Percentiles rank a stretch among this genome's conserved stretches.
phyloP scores from a whole-genome alignment of 202 grass and related monocot genomes.

The Saccharum hybrid region DNA sequence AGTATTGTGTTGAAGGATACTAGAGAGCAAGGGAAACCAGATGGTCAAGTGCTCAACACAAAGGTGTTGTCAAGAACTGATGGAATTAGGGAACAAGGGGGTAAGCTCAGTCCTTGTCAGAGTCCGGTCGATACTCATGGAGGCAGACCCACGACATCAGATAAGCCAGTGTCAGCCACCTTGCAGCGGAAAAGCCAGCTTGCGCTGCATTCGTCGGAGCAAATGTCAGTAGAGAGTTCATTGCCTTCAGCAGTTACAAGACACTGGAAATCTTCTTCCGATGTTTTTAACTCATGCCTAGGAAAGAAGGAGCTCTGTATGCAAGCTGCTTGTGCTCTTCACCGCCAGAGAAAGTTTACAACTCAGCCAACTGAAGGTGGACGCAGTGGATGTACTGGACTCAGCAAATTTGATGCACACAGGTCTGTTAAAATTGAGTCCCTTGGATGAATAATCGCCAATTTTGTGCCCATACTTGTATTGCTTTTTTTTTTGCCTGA shows the following conservation, averaged over 20 bases:
- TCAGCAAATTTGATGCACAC: not conserved
- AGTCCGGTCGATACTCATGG: not conserved
- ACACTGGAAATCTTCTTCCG: slow-evolving; percentile 4
- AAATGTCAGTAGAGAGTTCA: not conserved
- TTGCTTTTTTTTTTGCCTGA: not conserved
- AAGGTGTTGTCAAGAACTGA: not conserved
- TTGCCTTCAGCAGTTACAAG: slow-evolving; percentile 25
- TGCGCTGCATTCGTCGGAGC: not conserved
- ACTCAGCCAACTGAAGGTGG: not conserved
- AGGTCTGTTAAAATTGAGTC: slow-evolving; percentile 20
- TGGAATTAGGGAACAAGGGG: slow-evolving; percentile 2
- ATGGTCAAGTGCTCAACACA: not conserved
- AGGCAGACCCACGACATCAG: not conserved
- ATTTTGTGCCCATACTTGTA: not conserved
- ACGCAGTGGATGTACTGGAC: too few species aligned
- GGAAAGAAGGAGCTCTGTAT: not conserved
- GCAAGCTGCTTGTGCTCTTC: slow-evolving; percentile 22
- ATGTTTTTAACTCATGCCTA: not conserved
- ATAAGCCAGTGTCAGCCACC: not conserved
- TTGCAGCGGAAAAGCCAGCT: not conserved
- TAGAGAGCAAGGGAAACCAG: not conserved
- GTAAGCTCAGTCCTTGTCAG: not conserved
- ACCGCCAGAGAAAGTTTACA: not conserved
- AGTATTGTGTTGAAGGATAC: not conserved
- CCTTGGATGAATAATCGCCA: too few species aligned